Evolutionary conservation across 73 alveolate genomes (phyloP), one percentile per base, ranked within the genome.

Genomic region (Tetrahymena elliotti): DNA sequence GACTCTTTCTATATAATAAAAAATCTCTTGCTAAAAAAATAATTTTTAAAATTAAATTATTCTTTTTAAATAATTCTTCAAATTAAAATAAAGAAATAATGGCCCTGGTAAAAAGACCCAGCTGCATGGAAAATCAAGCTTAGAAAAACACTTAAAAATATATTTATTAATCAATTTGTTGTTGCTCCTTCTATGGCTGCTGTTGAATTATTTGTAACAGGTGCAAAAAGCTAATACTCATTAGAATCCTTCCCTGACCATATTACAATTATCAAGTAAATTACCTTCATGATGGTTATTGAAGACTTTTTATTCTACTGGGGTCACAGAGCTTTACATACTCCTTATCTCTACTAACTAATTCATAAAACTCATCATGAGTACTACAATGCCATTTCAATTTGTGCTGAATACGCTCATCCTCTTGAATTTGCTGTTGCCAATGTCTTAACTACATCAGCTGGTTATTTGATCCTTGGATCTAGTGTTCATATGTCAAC

Each of bases 51-150:
- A 47, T 13, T 47, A 47, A 47, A 47, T 41, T 6, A 4, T 38
- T 38, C 16, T 41, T 12, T 31, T 84, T 47, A 33, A 84, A 18
- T 93, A 10, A 93, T 3, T 36, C 38, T 34, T n/a, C n/a, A n/a
- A n/a, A n/a, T n/a, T n/a, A n/a, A n/a, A n/a, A n/a, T n/a, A 13
- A 34, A 94, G 96, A 94, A 93, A 35, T 98, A 97, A 31, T 98
- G 99, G 99, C 99, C 99, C 27, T 98, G 99, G 99, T 93, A 97
- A 47, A 93, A 94, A 53, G 95, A 98, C 54, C 94, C 95, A 22
- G 97, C 83, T 39, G 98, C 83, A 27, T 97, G 98, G 98, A 96
- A 41, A 13, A 35, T 16, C 16, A 83, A 52, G 35, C 13, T 68
- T 7, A 93, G 35, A 52, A 96, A 96, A 68, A 95, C 97, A 5